These are phyloP conservation scores for Sugiyamaella valdiviana DNA, from an alignment of 805 yeast species.

Conservation along the genomic window DNA sequence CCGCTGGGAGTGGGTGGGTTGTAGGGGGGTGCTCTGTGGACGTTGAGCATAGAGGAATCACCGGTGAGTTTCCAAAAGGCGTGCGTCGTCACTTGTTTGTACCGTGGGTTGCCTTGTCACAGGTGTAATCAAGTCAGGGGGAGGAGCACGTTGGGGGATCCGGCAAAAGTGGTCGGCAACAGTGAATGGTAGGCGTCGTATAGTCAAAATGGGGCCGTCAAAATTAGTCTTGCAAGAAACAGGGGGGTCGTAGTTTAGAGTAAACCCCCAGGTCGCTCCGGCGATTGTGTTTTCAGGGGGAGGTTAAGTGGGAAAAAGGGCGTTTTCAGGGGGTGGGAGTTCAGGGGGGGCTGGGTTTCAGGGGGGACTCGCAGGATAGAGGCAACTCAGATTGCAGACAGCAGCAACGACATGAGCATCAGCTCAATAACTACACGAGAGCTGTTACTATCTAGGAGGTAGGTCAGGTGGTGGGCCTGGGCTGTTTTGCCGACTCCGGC, in stretches of 20 bases:
- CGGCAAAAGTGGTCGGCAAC: too few species aligned
- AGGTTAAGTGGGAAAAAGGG: neutral
- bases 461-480: too few species aligned
- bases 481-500: too few species aligned
- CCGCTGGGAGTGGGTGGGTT: neutral
- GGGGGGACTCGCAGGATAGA: neutral
- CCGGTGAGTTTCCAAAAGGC: neutral
- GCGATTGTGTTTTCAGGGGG: slow-evolving; percentile 3
- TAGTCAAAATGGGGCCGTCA: too few species aligned
- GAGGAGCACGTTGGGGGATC: too few species aligned
- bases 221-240: too few species aligned
- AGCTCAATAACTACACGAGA: too few species aligned
- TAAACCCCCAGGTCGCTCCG: too few species aligned
- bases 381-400: neutral
- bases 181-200: too few species aligned
- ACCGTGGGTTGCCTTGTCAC: neutral
- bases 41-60: neutral
- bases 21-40: neutral
- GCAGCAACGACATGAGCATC: neutral
- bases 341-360: slow-evolving; percentile 1
- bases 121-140: neutral
- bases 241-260: too few species aligned
- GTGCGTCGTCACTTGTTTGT: neutral
- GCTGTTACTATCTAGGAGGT: too few species aligned
- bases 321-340: slow-evolving; percentile 1